Percentiles rank a stretch among this genome's conserved stretches.
Conservation (phyloP, 257 asterid species). For the Coffea eugenioides region DNA sequence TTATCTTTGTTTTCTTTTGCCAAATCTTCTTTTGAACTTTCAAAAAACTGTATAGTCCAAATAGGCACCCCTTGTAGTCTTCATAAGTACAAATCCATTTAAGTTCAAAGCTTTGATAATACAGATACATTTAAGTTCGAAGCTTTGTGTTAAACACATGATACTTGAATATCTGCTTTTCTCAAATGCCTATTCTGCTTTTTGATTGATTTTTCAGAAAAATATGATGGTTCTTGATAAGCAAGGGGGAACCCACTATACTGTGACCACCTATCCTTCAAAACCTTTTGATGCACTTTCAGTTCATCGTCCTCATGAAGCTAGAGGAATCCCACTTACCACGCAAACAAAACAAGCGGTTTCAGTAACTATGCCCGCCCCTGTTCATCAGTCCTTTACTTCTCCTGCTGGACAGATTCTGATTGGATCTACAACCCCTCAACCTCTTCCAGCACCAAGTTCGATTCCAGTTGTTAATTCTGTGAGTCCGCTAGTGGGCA, state of each 20-base stretch:
- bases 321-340: slow-evolving; percentile 21
- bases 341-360: slow-evolving; percentile 27
- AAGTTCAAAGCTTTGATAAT: neutral
- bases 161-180: neutral
- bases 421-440: slow-evolving; percentile 31
- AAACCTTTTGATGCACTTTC: slow-evolving; percentile 30
- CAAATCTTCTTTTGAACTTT: neutral
- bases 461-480: slow-evolving; percentile 35
- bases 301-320: slow-evolving; percentile 22
- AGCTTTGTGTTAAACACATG: neutral
- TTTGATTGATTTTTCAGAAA: slow-evolving; percentile 40
- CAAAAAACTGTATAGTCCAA: neutral
- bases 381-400: slow-evolving; percentile 36
- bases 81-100: neutral
- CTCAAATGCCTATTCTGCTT: neutral
- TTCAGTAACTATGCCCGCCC: slow-evolving; percentile 34
- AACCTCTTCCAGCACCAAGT: slow-evolving; percentile 29
- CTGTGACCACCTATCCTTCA: slow-evolving; percentile 36
- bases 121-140: neutral
- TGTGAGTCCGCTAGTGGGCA: slow-evolving; percentile 52
- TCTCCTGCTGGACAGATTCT: slow-evolving; percentile 39
- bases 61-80: neutral
- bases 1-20: slow-evolving; percentile 9
- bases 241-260: slow-evolving; percentile 44
- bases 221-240: slow-evolving; percentile 31